These are phyloP conservation scores for Aschersonia sp. DNA, from an alignment of 2,329 filamentous ascomycete genomes.

Conservation along the genomic window DNA sequence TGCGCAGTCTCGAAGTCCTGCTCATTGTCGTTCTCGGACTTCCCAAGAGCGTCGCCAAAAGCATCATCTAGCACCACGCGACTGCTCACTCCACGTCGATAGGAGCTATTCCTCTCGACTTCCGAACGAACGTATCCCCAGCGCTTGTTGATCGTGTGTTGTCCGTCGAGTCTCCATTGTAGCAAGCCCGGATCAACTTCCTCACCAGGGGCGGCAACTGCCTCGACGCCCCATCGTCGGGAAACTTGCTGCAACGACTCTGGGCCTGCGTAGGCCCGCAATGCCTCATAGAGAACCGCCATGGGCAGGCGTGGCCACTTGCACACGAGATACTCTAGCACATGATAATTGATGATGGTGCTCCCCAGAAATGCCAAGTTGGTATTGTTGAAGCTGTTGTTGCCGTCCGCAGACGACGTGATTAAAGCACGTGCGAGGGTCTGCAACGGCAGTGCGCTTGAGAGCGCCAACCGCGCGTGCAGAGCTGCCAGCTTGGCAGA, in stretches of 20 bases:
- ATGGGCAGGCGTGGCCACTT: constrained; percentile 85
- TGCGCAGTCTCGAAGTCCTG: constrained; percentile 52
- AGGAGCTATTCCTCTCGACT: constrained; percentile 26
- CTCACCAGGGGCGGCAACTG: constrained; percentile 69
- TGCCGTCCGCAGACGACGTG: constrained; percentile 68
- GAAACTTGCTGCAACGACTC: constrained; percentile 61
- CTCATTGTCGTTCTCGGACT: constrained; percentile 9
- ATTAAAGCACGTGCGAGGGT: constrained; percentile 78
- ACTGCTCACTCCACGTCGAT: constrained; percentile 57
- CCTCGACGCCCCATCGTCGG: constrained; percentile 82
- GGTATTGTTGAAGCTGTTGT: constrained; percentile 76
- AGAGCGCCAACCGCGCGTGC: constrained; percentile 75
- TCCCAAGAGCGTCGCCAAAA: constrained; percentile 51
- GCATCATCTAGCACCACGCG: constrained; percentile 71
- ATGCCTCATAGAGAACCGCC: constrained; percentile 71
- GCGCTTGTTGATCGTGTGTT: constrained; percentile 28
- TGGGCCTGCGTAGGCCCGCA: constrained; percentile 70
- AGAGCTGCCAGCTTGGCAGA: constrained; percentile 89
- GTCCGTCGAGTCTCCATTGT: constrained; percentile 51
- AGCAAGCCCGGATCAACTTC: constrained; percentile 88
- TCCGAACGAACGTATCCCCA: constrained; percentile 41
- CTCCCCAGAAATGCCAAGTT: constrained; percentile 69
- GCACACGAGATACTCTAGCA: constrained; percentile 75
- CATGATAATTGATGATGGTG: constrained; percentile 77
- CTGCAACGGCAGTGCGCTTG: constrained; percentile 68